phyloP scores from a whole-genome alignment of 495 filamentous ascomycete species.

The Astrothelium macrocarpum region DNA sequence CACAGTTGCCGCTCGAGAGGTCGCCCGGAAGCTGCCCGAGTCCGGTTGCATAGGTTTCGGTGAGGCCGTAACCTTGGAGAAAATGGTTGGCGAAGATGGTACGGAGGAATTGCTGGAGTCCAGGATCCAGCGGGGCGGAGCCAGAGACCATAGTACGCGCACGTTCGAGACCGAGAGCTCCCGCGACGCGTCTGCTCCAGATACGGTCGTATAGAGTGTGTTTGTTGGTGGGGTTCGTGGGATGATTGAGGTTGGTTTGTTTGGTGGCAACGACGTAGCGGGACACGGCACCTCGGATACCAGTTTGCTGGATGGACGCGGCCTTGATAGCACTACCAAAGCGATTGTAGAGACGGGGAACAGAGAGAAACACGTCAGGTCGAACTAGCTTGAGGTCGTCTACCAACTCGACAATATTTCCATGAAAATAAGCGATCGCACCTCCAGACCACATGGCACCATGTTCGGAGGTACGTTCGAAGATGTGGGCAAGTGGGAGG shows the following conservation, averaged over 20 bases:
- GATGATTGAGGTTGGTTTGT: constrained; percentile 62
- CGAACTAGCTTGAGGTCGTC: constrained; percentile 85
- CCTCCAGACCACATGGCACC: constrained; percentile 59
- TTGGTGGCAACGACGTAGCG: constrained; percentile 72
- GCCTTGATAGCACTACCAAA: constrained; percentile 74
- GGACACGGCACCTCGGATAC: constrained; percentile 74
- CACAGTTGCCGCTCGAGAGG: constrained; percentile 71
- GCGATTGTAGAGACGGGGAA: constrained; percentile 87
- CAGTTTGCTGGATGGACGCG: constrained; percentile 64
- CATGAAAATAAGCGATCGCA: constrained; percentile 88
- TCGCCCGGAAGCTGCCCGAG: constrained; percentile 61
- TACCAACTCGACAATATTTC: constrained; percentile 74
- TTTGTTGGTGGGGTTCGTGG: constrained; percentile 61
- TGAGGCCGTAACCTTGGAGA: constrained; percentile 85
- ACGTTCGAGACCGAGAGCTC: constrained; percentile 70
- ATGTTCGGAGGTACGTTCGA: constrained; percentile 75
- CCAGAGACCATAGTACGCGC: constrained; percentile 70
- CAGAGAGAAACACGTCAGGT: constrained; percentile 76
- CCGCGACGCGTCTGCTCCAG: constrained; percentile 81
- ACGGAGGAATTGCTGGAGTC: constrained; percentile 80
- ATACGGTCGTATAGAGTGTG: constrained; percentile 86
- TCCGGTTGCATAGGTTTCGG: constrained; percentile 81
- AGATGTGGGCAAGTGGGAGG: constrained; percentile 91
- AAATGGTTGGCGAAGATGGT: constrained; percentile 72
- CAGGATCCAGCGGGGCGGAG: constrained; percentile 82